These are phyloP conservation scores for Santalum album DNA, from an alignment of 164 flowering plant species.

Conservation along the genomic window DNA sequence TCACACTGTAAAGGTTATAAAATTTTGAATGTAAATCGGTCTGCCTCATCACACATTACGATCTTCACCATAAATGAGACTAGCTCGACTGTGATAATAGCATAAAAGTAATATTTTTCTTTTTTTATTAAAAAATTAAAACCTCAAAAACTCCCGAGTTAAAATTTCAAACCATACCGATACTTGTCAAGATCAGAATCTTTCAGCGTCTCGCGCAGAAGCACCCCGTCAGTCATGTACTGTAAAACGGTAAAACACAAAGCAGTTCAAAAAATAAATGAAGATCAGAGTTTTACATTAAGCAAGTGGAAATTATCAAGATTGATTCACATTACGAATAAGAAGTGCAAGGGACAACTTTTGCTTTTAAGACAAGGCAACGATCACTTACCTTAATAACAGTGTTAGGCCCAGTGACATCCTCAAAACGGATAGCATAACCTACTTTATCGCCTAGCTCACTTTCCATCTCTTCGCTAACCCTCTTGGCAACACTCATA, in stretches of 20 bases:
- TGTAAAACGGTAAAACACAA: no score
- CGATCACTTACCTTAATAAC: constrained; percentile 90
- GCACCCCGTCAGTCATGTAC: constrained; percentile 99
- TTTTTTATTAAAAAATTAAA: no score
- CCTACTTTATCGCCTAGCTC: constrained; percentile 88
- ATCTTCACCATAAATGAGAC: not conserved
- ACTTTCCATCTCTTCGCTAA: constrained; percentile 95
- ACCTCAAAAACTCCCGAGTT: constrained; percentile 40
- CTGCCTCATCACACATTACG: not conserved
- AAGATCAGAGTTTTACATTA: not conserved
- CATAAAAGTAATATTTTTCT: no score
- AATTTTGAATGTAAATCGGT: constrained; percentile 4
- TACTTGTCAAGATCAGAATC: constrained; percentile 95
- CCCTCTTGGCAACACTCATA: constrained; percentile 98
- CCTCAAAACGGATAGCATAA: constrained; percentile 95
- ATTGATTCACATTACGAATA: not conserved
- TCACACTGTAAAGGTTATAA: constrained; percentile 39
- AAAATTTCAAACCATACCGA: constrained; percentile 44
- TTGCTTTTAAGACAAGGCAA: constrained; percentile 93
- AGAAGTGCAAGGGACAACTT: constrained; percentile 77
- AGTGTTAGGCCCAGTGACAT: constrained; percentile 84
- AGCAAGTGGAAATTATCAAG: not conserved
- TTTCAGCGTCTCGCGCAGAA: constrained; percentile 86
- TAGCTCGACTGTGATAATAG: not conserved
- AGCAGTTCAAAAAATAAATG: no score